A percentile compares a stretch with the other conserved stretches of the same genome.
phyloP scores from a whole-genome alignment of 192 early-diverging fungal genomes.

The Podila minutissima region DNA sequence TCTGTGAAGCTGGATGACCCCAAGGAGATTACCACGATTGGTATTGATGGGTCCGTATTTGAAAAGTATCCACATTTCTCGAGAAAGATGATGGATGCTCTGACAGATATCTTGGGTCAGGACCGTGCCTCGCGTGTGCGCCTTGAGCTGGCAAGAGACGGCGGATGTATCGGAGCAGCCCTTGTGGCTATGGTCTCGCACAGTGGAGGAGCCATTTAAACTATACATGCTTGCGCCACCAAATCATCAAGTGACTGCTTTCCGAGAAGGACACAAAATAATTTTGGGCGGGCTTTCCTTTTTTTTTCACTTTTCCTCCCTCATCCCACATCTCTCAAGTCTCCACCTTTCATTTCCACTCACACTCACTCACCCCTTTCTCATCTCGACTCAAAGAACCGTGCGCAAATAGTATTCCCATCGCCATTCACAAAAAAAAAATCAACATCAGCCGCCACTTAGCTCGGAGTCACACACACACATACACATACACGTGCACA shows the following conservation, averaged over 20 bases:
- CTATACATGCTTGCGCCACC: neutral
- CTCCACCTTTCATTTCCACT: neutral
- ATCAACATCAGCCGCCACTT: neutral
- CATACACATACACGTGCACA: neutral
- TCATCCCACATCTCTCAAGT: neutral
- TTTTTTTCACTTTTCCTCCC: neutral
- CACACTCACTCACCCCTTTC: too few species aligned
- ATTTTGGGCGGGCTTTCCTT: neutral
- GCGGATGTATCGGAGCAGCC: slow-evolving; percentile 77
- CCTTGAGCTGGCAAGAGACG: slow-evolving; percentile 75
- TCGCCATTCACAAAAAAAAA: neutral
- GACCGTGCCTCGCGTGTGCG: slow-evolving; percentile 72
- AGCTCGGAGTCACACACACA: neutral
- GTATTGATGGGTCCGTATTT: slow-evolving; percentile 88
- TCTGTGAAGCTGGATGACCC: slow-evolving; percentile 33
- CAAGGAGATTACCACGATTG: slow-evolving; percentile 63
- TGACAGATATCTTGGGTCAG: slow-evolving; percentile 74
- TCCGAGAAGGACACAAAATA: too few species aligned
- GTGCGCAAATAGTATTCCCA: neutral
- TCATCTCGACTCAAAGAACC: neutral
- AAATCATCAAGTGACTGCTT: neutral
- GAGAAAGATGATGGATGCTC: slow-evolving; percentile 70
- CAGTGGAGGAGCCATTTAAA: slow-evolving; percentile 1
- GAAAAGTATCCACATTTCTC: slow-evolving; percentile 87
- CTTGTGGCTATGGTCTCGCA: slow-evolving; percentile 68